A percentile compares a stretch with the other conserved stretches of the same genome.
phyloP scores from a whole-genome alignment of 2,329 filamentous ascomycete species.

The Tolypocladium amazonense region DNA sequence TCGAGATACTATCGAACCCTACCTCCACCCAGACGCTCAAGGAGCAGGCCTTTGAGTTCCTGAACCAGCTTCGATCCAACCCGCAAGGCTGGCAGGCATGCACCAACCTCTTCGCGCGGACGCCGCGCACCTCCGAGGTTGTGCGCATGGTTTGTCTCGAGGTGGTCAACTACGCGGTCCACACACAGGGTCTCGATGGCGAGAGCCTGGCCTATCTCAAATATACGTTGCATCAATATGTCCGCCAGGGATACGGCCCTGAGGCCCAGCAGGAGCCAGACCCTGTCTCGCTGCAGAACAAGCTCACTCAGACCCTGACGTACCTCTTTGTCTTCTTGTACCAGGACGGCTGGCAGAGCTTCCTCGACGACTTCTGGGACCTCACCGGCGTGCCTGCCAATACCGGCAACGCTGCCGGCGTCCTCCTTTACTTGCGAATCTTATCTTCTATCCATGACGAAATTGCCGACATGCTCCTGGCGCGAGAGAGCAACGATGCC shows the following conservation, averaged over 20 bases:
- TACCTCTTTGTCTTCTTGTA: slow-evolving; percentile 88
- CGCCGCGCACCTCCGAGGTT: slow-evolving; percentile 67
- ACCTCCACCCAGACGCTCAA: slow-evolving; percentile 65
- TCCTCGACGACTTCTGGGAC: slow-evolving; percentile 80
- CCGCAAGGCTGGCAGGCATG: slow-evolving; percentile 86
- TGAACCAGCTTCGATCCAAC: slow-evolving; percentile 68
- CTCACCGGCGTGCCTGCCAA: slow-evolving; percentile 57
- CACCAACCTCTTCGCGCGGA: slow-evolving; percentile 72
- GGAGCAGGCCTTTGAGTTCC: slow-evolving; percentile 71
- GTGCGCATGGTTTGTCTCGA: slow-evolving; percentile 85
- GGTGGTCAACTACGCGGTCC: slow-evolving; percentile 84
- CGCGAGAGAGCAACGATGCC: slow-evolving; percentile 65
- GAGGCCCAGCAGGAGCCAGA: slow-evolving; percentile 53
- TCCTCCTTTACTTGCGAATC: slow-evolving; percentile 80
- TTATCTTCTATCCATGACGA: slow-evolving; percentile 90
- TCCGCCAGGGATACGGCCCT: slow-evolving; percentile 62
- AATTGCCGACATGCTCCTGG: slow-evolving; percentile 85
- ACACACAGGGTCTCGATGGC: slow-evolving; percentile 64
- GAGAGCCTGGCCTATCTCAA: slow-evolving; percentile 67
- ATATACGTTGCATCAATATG: slow-evolving; percentile 71
- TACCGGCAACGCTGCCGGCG: slow-evolving; percentile 61
- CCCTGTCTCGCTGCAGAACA: slow-evolving; percentile 77
- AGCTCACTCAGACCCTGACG: slow-evolving; percentile 90
- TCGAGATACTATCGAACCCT: slow-evolving; percentile 86
- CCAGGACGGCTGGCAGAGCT: slow-evolving; percentile 73